Conservation (phyloP, 495 filamentous ascomycete species). For the Tuber aestivum region DNA sequence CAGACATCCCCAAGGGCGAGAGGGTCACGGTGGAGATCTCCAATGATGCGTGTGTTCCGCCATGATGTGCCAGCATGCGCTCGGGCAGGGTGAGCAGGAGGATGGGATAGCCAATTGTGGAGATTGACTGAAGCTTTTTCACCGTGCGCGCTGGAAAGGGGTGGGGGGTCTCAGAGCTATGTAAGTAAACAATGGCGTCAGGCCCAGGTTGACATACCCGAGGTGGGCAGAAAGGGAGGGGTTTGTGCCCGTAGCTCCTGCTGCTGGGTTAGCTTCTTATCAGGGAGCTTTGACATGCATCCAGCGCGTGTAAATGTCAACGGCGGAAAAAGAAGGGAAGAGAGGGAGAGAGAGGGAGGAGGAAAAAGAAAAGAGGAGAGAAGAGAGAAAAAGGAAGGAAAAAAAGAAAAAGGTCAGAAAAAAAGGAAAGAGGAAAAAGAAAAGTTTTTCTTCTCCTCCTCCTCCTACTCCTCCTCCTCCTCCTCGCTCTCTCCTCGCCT, state of each 20-base stretch:
- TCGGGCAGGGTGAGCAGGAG: constrained; percentile 13
- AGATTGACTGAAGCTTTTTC: constrained; percentile 30
- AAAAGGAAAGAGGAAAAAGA: constrained; percentile 21
- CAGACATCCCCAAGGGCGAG: neutral
- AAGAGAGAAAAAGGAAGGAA: constrained; percentile 20
- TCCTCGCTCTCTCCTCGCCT: neutral
- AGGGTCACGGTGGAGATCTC: constrained; percentile 16
- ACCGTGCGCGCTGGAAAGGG: constrained; percentile 8
- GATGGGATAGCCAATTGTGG: constrained; percentile 20
- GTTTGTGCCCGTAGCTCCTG: constrained; percentile 39
- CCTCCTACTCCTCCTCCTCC: neutral
- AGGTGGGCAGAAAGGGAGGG: constrained; percentile 26
- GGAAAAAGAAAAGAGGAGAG: constrained; percentile 9
- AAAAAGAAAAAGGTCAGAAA: neutral
- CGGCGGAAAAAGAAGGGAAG: constrained; percentile 34
- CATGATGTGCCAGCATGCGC: too few species aligned
- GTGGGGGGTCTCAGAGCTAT: constrained; percentile 30
- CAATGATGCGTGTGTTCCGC: too few species aligned
- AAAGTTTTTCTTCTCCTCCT: constrained; percentile 17
- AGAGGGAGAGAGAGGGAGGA: too few species aligned
- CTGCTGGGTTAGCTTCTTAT: constrained; percentile 37
- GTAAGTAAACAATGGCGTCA: constrained; percentile 38
- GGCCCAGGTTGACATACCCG: constrained; percentile 34
- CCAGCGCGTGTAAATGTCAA: constrained; percentile 36
- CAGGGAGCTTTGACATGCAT: constrained; percentile 37